Evolutionary conservation across 129 eudicot species (phyloP).

Genomic region (Smallanthus sonchifolius): DNA sequence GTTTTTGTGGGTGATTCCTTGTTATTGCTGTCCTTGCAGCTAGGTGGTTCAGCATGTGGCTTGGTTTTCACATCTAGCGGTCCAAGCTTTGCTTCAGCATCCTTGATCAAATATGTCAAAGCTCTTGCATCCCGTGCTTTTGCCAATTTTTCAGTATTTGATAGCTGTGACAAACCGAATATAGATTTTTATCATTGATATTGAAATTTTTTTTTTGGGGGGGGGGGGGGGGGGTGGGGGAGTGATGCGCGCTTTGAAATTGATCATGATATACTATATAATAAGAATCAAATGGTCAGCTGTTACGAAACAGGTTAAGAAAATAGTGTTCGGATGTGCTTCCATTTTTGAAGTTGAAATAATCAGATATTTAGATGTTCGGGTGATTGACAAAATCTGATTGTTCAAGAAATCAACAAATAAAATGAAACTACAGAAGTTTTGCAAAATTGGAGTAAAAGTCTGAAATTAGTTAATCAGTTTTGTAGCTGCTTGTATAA

Average conservation of each 20-base stretch:
- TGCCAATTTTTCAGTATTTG: constrained; percentile 51
- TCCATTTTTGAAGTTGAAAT: too few species aligned
- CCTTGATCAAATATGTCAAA: constrained; percentile 51
- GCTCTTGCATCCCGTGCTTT: constrained; percentile 70
- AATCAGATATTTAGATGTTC: neutral
- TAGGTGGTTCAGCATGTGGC: constrained; percentile 19
- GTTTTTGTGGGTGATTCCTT: constrained; percentile 26
- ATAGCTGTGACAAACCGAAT: constrained; percentile 33
- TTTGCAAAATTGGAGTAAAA: neutral
- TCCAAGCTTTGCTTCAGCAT: constrained; percentile 64
- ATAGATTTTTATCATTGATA: neutral
- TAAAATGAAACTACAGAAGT: neutral
- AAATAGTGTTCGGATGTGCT: too few species aligned
- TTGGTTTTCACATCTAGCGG: constrained; percentile 38
- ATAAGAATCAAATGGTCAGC: too few species aligned
- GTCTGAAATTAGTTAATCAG: neutral
- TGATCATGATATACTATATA: neutral
- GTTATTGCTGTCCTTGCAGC: neutral
- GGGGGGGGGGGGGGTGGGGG: too few species aligned
- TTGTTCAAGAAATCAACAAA: neutral
- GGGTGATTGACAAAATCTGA: neutral
- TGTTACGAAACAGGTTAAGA: too few species aligned
- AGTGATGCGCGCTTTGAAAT: neutral
- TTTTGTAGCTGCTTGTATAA: neutral
- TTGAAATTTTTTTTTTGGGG: neutral